These are phyloP conservation scores for Pilatotrama ljubarskyi DNA, from an alignment of 768 basidiomycete genomes.

Conservation along the genomic window DNA sequence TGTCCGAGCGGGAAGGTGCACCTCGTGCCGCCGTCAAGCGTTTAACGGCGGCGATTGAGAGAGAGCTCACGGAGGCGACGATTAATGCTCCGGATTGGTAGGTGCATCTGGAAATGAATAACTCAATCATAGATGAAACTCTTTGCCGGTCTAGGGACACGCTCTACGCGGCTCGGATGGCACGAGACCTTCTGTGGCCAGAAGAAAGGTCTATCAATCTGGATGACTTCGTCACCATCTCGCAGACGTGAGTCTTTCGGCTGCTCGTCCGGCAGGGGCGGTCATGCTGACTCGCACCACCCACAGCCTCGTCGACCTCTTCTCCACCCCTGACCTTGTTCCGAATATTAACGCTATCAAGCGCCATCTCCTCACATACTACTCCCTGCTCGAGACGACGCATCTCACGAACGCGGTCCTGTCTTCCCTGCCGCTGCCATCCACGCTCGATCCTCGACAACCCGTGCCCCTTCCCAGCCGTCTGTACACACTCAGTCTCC, in stretches of 20 bases:
- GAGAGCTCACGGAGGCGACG: slow-evolving; percentile 69
- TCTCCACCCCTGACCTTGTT: slow-evolving; percentile 66
- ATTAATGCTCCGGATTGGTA: slow-evolving; percentile 96
- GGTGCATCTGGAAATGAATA: slow-evolving; percentile 27
- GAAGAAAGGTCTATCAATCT: slow-evolving; percentile 73
- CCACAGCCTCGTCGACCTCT: slow-evolving; percentile 81
- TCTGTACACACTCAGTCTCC: slow-evolving; percentile 72
- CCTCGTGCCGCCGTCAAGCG: slow-evolving; percentile 82
- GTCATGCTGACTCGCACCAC: slow-evolving; percentile 11
- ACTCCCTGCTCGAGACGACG: slow-evolving; percentile 80
- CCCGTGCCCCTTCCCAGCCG: slow-evolving; percentile 77
- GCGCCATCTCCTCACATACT: slow-evolving; percentile 79
- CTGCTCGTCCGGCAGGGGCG: background rate
- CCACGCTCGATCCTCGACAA: slow-evolving; percentile 77
- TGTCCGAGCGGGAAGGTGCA: slow-evolving; percentile 64
- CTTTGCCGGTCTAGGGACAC: slow-evolving; percentile 67
- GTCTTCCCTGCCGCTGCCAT: slow-evolving; percentile 80
- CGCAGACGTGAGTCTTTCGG: slow-evolving; percentile 76
- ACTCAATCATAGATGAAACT: background rate
- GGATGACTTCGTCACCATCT: slow-evolving; percentile 78
- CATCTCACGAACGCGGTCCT: slow-evolving; percentile 85
- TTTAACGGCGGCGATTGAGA: slow-evolving; percentile 74
- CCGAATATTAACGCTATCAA: slow-evolving; percentile 62
- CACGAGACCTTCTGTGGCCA: slow-evolving; percentile 91
- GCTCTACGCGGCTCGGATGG: slow-evolving; percentile 87